phyloP scores from a whole-genome alignment of 2,329 filamentous ascomycete genomes.

The Aspergillus carbonarius region DNA sequence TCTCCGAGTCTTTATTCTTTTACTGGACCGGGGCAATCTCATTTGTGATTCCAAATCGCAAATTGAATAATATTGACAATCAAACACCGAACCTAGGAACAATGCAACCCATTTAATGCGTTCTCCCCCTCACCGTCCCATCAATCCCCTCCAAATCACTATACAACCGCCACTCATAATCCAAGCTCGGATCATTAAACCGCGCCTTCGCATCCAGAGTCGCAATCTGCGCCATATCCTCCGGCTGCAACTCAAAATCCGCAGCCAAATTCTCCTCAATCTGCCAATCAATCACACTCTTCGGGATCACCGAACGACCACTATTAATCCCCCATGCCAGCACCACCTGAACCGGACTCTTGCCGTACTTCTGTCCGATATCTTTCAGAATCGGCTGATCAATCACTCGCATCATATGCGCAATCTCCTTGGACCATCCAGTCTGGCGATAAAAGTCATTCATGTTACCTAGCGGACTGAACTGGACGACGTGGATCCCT shows the following conservation, averaged over 20 bases:
- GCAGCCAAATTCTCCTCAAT: constrained; percentile 25
- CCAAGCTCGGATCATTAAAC: constrained; percentile 53
- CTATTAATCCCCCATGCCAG: constrained; percentile 30
- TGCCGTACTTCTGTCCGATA: constrained; percentile 53
- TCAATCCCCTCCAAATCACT: constrained; percentile 18
- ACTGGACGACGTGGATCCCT: constrained; percentile 58
- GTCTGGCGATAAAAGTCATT: constrained; percentile 54
- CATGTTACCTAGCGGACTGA: constrained; percentile 61
- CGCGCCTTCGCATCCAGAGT: constrained; percentile 53
- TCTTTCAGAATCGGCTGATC: constrained; percentile 54
- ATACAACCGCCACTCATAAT: constrained; percentile 26
- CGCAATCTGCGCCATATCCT: constrained; percentile 21
- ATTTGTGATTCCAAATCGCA: no score
- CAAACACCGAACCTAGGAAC: no score
- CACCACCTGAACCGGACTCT: constrained; percentile 52
- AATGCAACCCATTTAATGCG: background rate
- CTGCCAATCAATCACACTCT: constrained; percentile 24
- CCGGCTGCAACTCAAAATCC: constrained; percentile 20
- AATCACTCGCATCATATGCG: constrained; percentile 40
- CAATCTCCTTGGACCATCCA: constrained; percentile 57
- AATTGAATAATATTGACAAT: no score
- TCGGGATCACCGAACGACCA: constrained; percentile 23
- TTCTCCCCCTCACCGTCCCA: constrained; percentile 11
- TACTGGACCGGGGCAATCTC: no score
- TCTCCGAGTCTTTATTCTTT: no score